Conservation (phyloP, 1,139 yeast species). For the Hansenula lynferdii region DNA sequence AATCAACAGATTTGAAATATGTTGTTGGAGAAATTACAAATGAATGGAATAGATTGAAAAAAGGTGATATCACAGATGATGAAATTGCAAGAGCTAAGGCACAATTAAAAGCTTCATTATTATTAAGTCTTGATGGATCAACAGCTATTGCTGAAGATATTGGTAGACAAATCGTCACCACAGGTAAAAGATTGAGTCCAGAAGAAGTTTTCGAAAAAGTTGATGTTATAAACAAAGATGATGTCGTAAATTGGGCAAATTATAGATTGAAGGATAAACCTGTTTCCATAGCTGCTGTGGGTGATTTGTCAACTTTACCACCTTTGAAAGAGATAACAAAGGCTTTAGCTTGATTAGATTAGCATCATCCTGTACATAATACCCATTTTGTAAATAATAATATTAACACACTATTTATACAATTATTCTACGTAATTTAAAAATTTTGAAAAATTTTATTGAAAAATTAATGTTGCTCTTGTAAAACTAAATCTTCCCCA, state of each 20-base stretch:
- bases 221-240: slow-evolving; percentile 71
- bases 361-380: neutral
- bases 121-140: slow-evolving; percentile 87
- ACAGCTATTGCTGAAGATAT: slow-evolving; percentile 97
- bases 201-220: slow-evolving; percentile 88
- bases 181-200: slow-evolving; percentile 87
- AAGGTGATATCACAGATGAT: slow-evolving; percentile 70
- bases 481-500: slow-evolving; percentile 20
- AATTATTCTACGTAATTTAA: neutral
- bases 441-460: neutral
- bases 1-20: slow-evolving; percentile 57
- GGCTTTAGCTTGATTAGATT: slow-evolving; percentile 1
- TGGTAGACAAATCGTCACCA: slow-evolving; percentile 94
- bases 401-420: neutral
- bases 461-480: slow-evolving; percentile 9
- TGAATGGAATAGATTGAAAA: slow-evolving; percentile 86
- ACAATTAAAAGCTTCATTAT: slow-evolving; percentile 86
- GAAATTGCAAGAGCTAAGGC: slow-evolving; percentile 95
- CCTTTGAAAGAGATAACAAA: slow-evolving; percentile 18
- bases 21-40: slow-evolving; percentile 69
- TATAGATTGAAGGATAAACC: slow-evolving; percentile 75
- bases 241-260: slow-evolving; percentile 86
- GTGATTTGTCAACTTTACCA: slow-evolving; percentile 53
- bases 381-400: neutral
- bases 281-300: slow-evolving; percentile 85